Evolutionary conservation across 1,284 basidiomycete genomes (phyloP).

Genomic region (Trichosporon sp.): DNA sequence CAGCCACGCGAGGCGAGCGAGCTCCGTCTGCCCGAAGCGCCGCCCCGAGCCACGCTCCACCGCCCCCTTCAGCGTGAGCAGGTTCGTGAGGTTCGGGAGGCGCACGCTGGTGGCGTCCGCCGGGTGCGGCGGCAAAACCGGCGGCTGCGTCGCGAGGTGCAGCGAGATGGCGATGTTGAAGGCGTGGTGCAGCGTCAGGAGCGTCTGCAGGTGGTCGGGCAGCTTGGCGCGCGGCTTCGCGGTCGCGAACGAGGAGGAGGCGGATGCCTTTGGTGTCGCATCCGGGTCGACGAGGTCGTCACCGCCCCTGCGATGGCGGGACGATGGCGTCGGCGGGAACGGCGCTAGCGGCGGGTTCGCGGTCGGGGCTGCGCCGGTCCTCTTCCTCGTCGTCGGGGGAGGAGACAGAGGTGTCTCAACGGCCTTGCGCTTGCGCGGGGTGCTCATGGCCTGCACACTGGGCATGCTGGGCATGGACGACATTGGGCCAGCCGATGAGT

Average conservation of each 20-base stretch:
- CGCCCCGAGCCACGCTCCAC: constrained; percentile 45
- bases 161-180: constrained; percentile 48
- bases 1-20: constrained; percentile 47
- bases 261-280: neutral
- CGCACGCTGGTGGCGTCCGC: constrained; percentile 29
- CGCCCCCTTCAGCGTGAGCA: constrained; percentile 37
- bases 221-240: constrained; percentile 16
- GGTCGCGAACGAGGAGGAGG: neutral
- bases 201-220: constrained; percentile 43
- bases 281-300: neutral
- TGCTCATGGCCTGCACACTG: constrained; percentile 1
- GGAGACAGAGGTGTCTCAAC: neutral
- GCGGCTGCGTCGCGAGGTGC: constrained; percentile 48
- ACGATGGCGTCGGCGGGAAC: constrained; percentile 11
- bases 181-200: constrained; percentile 44
- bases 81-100: constrained; percentile 45
- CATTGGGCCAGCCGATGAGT: constrained; percentile 4
- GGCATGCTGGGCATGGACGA: constrained; percentile 5
- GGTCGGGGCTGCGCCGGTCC: neutral
- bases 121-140: constrained; percentile 46
- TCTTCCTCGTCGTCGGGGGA: neutral
- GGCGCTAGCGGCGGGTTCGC: constrained; percentile 9
- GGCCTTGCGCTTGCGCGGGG: constrained; percentile 10
- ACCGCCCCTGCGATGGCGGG: neutral
- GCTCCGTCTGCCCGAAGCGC: constrained; percentile 43